phyloP scores from a whole-genome alignment of 2,329 filamentous ascomycete genomes.

The Aspergillus fijiensis region DNA sequence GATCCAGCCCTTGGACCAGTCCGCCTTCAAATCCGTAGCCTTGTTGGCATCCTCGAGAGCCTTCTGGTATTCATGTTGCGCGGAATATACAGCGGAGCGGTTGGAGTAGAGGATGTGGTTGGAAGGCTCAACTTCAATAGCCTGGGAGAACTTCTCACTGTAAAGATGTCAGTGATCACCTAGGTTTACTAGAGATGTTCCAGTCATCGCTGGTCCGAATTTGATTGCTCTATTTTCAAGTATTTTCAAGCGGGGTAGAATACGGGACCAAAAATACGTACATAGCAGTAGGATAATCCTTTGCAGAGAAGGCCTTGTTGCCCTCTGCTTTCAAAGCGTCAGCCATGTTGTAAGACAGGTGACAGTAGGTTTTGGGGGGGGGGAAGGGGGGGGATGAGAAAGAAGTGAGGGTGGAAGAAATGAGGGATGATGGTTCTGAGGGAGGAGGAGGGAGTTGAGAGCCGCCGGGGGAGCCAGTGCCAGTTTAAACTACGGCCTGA shows the following conservation, averaged over 20 bases:
- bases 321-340: slow-evolving; percentile 92
- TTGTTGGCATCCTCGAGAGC: slow-evolving; percentile 89
- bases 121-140: slow-evolving; percentile 79
- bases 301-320: slow-evolving; percentile 97
- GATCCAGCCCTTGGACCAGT: slow-evolving; percentile 97
- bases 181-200: background rate
- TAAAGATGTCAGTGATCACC: slow-evolving; percentile 5
- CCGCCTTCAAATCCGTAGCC: slow-evolving; percentile 90
- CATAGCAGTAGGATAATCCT: slow-evolving; percentile 95
- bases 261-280: slow-evolving; percentile 58
- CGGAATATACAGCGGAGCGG: slow-evolving; percentile 82
- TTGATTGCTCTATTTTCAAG: slow-evolving; percentile 4
- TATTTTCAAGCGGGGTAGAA: slow-evolving; percentile 21
- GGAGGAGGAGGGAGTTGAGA: slow-evolving; percentile 7
- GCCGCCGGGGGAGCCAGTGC: slow-evolving; percentile 11
- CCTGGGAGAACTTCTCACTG: slow-evolving; percentile 91
- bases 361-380: slow-evolving; percentile 3
- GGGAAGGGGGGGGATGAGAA: background rate
- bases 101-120: slow-evolving; percentile 99
- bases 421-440: slow-evolving; percentile 4
- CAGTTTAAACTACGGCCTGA: slow-evolving; percentile 24
- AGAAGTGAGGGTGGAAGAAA: slow-evolving; percentile 1
- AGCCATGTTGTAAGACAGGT: slow-evolving; percentile 52
- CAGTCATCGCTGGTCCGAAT: too few relatives aligned
- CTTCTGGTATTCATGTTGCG: slow-evolving; percentile 81